Evolutionary conservation across 2,329 filamentous ascomycete species (phyloP), one percentile per base, ranked within the genome.

Genomic region (Zymoseptoria tritici): DNA sequence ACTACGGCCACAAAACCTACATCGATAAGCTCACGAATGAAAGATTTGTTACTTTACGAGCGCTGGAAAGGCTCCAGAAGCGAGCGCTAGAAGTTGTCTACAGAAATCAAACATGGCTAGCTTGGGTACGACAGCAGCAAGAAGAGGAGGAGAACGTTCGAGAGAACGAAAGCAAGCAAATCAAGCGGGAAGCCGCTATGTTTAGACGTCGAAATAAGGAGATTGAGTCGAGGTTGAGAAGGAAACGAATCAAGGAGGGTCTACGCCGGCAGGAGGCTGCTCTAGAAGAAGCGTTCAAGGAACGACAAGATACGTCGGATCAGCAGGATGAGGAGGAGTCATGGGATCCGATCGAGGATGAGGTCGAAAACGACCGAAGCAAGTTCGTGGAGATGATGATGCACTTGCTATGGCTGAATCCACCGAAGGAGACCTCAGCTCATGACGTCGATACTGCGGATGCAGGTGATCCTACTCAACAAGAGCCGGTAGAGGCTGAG

Each of bases 391-490:
- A 77, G 60, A 70, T 79, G 16, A 77, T 79, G 61, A 76, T 73
- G 55, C 75, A 76, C 57, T 78, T 80, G 60, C 64, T 80, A 49
- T 79, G 78, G 77, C 69, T 77, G 53, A 81, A 83, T 52, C 81
- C 84, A 21, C 82, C 83, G 0, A 83, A 89, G 1, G 88, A 90
- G 57, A 79, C 94, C 61, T 22, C 13, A 52, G 29, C 8, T 24
- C 11, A 16, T 52, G 49, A 94, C 63, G 83, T 96, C 57, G 91
- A 96, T 71, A 90, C 90, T 2, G 78, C 96, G 13, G 83, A 96
- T 4, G 90, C 20, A 24, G n/a, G 16, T 46, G 11, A 46, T 46
- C 11, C 13, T 46, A 46, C 36, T 46, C 36, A 46, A 9, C 36
- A 46, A 46, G 36, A 2, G 16, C 36, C 16, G 11, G 4, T n/a